Conservation (phyloP, 495 filamentous ascomycete species). For the Amniculicola lignicola region DNA sequence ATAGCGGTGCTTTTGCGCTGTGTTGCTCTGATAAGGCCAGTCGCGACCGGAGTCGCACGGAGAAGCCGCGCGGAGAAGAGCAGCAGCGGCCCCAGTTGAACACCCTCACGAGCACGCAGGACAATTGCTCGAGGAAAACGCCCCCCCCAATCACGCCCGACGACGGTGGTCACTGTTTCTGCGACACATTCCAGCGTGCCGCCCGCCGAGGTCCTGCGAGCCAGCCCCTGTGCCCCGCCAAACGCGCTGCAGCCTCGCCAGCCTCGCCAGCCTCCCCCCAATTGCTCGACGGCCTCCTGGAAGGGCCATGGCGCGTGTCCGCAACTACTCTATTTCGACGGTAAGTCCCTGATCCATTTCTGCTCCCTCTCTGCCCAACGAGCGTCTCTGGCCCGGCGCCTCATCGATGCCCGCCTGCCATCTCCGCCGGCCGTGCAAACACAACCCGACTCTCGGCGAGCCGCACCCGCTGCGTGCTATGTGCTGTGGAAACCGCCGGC, state of each 20-base stretch:
- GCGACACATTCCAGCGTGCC: no score
- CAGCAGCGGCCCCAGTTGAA: no score
- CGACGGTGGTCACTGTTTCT: no score
- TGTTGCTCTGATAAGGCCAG: constrained; percentile 27
- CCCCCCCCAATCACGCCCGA: no score
- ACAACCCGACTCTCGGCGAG: constrained; percentile 7
- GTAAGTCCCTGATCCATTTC: constrained; percentile 17
- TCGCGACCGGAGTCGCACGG: constrained; percentile 18
- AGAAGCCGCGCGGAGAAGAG: no score
- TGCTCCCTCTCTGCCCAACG: not conserved
- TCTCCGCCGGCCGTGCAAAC: not conserved
- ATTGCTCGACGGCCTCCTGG: not conserved
- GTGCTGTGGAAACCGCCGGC: constrained; percentile 16
- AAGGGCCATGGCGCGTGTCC: constrained; percentile 6
- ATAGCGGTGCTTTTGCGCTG: constrained; percentile 31
- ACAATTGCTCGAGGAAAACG: no score
- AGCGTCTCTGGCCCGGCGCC: not conserved
- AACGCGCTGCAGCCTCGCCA: not conserved
- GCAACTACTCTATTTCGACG: constrained; percentile 23
- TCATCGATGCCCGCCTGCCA: not conserved
- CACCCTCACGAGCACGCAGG: no score
- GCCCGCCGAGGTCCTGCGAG: not conserved
- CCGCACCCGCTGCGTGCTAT: constrained; percentile 2
- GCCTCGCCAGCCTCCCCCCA: not conserved
- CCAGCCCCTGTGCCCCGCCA: not conserved